Evolutionary conservation across 768 basidiomycete genomes (phyloP).

Genomic region (Tricholoma matsutake): DNA sequence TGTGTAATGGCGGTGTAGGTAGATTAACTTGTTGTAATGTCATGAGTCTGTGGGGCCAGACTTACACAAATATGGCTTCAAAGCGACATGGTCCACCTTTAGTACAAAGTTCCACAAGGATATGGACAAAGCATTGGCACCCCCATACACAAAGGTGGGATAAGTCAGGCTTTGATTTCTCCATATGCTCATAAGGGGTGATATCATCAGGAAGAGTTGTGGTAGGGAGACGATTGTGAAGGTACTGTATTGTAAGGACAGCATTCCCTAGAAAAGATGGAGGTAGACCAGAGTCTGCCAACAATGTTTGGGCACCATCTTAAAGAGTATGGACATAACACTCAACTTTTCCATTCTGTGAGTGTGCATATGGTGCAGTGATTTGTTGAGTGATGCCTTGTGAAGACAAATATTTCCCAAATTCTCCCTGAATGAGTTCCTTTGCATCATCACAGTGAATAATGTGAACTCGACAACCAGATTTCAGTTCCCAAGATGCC

Average conservation of each 20-base stretch:
- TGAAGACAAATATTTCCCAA: neutral
- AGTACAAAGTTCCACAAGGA: neutral
- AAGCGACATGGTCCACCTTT: constrained; percentile 2
- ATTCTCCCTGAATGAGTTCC: neutral
- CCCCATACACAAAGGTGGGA: no score
- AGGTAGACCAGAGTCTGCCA: neutral
- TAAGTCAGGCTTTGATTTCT: neutral
- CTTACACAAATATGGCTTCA: constrained; percentile 25
- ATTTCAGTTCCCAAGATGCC: neutral
- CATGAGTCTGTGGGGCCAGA: no score
- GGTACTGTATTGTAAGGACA: neutral
- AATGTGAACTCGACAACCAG: neutral
- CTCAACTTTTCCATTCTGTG: no score
- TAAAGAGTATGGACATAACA: no score
- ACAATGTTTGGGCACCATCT: neutral
- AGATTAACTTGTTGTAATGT: no score
- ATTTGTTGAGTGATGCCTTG: neutral
- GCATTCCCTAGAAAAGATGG: neutral
- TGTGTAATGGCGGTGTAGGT: no score
- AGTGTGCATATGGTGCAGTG: no score
- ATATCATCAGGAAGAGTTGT: neutral
- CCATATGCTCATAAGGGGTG: neutral
- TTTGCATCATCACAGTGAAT: neutral
- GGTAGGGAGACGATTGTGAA: neutral
- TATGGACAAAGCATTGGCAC: constrained; percentile 68